Conservation (phyloP, 441 rosid genomes). For the Brassica balearica region DNA sequence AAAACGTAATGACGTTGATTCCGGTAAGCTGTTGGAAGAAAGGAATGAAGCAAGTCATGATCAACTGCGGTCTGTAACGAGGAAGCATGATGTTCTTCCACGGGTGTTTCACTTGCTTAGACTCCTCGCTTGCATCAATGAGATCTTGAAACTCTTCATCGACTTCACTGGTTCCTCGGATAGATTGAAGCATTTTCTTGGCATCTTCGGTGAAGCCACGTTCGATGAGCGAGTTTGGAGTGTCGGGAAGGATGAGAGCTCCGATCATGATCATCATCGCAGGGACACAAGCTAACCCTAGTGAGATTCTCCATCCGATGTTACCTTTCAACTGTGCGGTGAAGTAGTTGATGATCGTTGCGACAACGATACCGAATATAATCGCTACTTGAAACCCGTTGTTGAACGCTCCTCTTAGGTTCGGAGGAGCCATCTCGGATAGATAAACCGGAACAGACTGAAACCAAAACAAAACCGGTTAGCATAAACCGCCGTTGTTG, state of each 20-base stretch:
- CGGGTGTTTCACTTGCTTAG: constrained; percentile 54
- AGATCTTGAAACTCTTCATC: constrained; percentile 58
- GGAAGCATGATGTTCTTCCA: constrained; percentile 53
- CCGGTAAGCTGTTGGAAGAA: constrained; percentile 66
- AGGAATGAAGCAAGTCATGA: constrained; percentile 52
- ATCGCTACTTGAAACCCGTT: constrained; percentile 58
- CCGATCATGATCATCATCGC: constrained; percentile 52
- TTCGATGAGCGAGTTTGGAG: constrained; percentile 56
- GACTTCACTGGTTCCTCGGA: constrained; percentile 50
- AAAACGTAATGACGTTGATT: constrained; percentile 61
- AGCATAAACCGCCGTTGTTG: not conserved
- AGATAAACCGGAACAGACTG: constrained; percentile 65
- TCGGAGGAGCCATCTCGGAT: constrained; percentile 60
- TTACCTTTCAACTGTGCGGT: constrained; percentile 51
- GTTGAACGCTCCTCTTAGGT: constrained; percentile 55
- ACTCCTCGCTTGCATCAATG: constrained; percentile 51
- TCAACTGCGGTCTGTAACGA: constrained; percentile 62
- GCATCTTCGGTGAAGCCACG: constrained; percentile 58
- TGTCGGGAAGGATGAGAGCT: constrained; percentile 53
- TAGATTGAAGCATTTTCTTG: constrained; percentile 46
- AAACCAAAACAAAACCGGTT: constrained; percentile 27
- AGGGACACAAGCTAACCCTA: constrained; percentile 55
- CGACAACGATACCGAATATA: constrained; percentile 56
- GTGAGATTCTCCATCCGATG: constrained; percentile 60
- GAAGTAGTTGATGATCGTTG: constrained; percentile 54